phyloP scores from a whole-genome alignment of 805 yeast genomes.

The Candida sanyiensis region DNA sequence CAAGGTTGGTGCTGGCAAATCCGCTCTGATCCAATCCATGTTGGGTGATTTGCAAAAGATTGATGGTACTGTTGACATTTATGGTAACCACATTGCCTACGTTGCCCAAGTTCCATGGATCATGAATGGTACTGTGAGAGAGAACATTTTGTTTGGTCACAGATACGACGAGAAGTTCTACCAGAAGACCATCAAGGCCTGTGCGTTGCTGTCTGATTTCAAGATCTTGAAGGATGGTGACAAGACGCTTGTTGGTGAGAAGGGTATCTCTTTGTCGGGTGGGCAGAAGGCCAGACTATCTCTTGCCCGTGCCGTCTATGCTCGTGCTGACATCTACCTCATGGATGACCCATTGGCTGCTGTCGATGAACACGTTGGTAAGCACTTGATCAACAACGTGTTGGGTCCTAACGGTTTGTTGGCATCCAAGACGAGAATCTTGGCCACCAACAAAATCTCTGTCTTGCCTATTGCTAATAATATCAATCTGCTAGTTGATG shows the following conservation, averaged over 20 bases:
- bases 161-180: constrained; percentile 78
- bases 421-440: constrained; percentile 63
- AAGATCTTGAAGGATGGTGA: constrained; percentile 34
- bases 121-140: constrained; percentile 88
- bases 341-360: constrained; percentile 94
- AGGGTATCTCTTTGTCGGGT: constrained; percentile 93
- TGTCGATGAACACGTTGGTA: constrained; percentile 95
- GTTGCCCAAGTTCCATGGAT: constrained; percentile 96
- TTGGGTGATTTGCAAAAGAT: constrained; percentile 73
- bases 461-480: constrained; percentile 72
- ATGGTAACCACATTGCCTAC: constrained; percentile 76
- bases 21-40: constrained; percentile 72
- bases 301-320: constrained; percentile 91
- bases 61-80: constrained; percentile 63
- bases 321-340: constrained; percentile 86
- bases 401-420: constrained; percentile 77
- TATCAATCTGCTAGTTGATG: constrained; percentile 64
- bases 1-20: constrained; percentile 85
- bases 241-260: constrained; percentile 55
- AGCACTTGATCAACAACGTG: constrained; percentile 75
- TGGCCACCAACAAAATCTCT: constrained; percentile 83
- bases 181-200: constrained; percentile 73
- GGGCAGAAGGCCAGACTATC: constrained; percentile 97
- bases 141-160: constrained; percentile 87
- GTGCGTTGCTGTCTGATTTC: constrained; percentile 66